Conservation (phyloP, 1,284 basidiomycete species). For the Coniferiporia sulphurascens region DNA sequence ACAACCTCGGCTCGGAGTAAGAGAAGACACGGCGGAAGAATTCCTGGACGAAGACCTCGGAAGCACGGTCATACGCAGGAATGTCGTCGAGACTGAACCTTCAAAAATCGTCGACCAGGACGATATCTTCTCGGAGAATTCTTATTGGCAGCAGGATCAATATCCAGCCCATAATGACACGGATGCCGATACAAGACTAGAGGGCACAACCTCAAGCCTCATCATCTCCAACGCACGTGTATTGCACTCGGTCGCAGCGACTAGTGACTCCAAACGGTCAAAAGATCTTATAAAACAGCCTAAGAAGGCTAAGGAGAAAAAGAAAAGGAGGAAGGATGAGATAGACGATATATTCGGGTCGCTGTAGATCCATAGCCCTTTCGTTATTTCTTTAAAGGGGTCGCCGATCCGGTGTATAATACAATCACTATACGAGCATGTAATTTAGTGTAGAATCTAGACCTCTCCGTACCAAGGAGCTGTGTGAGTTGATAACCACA, state of each 20-base stretch:
- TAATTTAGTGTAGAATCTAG: not conserved
- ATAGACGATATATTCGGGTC: constrained; percentile 65
- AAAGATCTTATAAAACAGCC: constrained; percentile 19
- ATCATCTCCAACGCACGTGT: constrained; percentile 4
- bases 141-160: not conserved
- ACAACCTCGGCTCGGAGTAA: not conserved
- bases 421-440: not conserved
- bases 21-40: constrained; percentile 5
- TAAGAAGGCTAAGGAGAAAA: constrained; percentile 33
- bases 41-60: constrained; percentile 21
- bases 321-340: constrained; percentile 43
- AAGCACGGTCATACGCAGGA: constrained; percentile 14
- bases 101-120: not conserved
- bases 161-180: not conserved
- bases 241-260: not conserved
- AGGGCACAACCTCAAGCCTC: not conserved
- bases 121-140: not conserved
- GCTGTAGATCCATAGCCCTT: not conserved
- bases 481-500: too few relatives aligned
- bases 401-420: not conserved
- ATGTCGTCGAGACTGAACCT: not conserved
- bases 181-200: not conserved
- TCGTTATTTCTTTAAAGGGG: not conserved
- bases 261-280: constrained; percentile 17
- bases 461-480: not conserved